These are phyloP conservation scores for Ascocoryne sarcoides DNA, from an alignment of 2,329 filamentous ascomycete genomes.

Conservation along the genomic window DNA sequence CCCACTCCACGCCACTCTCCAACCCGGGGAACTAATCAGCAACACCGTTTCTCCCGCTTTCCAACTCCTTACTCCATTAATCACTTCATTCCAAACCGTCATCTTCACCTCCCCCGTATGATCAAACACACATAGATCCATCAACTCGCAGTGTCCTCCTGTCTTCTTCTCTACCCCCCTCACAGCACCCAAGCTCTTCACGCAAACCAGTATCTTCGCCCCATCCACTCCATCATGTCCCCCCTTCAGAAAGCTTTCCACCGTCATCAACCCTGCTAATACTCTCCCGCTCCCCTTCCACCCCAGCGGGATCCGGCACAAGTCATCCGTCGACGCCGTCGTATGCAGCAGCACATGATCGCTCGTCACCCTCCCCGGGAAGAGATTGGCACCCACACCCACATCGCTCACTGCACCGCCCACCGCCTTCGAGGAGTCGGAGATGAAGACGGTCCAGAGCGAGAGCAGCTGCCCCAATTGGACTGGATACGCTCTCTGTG, in stretches of 20 bases:
- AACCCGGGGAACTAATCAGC: conserved; percentile 34
- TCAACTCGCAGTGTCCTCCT: conserved; percentile 31
- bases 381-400: conserved; percentile 37
- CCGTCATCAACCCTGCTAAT: conserved; percentile 44
- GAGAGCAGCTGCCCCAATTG: conserved; percentile 45
- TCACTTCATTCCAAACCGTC: conserved; percentile 46
- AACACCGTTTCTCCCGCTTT: conserved; percentile 40
- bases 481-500: conserved; percentile 33
- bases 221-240: conserved; percentile 42
- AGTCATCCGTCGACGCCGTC: conserved; percentile 34
- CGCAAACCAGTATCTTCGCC: conserved; percentile 45
- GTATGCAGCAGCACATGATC: conserved; percentile 46
- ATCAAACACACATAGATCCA: conserved; percentile 47
- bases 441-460: conserved; percentile 47
- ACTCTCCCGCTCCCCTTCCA: conserved; percentile 26
- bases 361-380: conserved; percentile 44
- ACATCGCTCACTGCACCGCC: not conserved
- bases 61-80: conserved; percentile 37
- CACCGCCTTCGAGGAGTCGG: conserved; percentile 36
- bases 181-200: conserved; percentile 46
- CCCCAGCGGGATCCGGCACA: conserved; percentile 40
- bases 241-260: conserved; percentile 44
- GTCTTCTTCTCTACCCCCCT: conserved; percentile 41
- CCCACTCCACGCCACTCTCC: conserved; percentile 12
- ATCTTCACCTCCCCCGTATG: conserved; percentile 44